Percentiles rank a stretch among this genome's conserved stretches.
These are phyloP conservation scores for Ceratocystis albifundus DNA, from an alignment of 2,329 filamentous ascomycete genomes.

Conservation along the genomic window DNA sequence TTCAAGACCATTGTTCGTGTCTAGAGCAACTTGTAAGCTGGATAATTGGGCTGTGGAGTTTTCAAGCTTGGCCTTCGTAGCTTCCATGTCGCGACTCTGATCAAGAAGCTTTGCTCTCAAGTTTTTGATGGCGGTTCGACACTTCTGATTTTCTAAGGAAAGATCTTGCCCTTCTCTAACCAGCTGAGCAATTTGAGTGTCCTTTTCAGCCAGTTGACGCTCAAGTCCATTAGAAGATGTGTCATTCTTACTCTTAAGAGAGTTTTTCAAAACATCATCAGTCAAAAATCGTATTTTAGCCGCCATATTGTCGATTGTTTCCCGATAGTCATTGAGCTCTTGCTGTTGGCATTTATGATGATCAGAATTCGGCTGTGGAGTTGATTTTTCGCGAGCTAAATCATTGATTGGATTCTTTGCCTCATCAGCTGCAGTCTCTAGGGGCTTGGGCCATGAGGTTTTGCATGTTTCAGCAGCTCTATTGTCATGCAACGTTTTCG, in stretches of 20 bases:
- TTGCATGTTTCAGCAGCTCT: too few species aligned
- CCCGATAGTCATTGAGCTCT: slow-evolving; percentile 55
- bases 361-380: neutral
- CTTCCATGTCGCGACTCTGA: slow-evolving; percentile 52
- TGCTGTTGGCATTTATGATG: slow-evolving; percentile 61
- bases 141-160: slow-evolving; percentile 74
- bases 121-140: slow-evolving; percentile 72
- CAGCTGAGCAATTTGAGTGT: slow-evolving; percentile 76
- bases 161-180: slow-evolving; percentile 89
- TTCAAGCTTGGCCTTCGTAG: slow-evolving; percentile 39
- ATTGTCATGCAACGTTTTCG: too few species aligned
- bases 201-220: slow-evolving; percentile 75
- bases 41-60: neutral
- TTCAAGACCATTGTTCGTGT: slow-evolving; percentile 48
- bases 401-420: neutral
- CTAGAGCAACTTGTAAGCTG: slow-evolving; percentile 27
- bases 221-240: slow-evolving; percentile 56
- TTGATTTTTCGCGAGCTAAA: neutral
- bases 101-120: slow-evolving; percentile 55
- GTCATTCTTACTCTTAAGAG: slow-evolving; percentile 54
- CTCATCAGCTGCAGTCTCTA: neutral
- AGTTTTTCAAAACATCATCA: slow-evolving; percentile 63
- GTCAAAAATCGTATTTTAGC: slow-evolving; percentile 83
- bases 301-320: slow-evolving; percentile 84
- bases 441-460: too few species aligned